Evolutionary conservation across 257 asterid genomes (phyloP), one percentile per base, ranked within the genome.

Genomic region (Haberlea rhodopensis): DNA sequence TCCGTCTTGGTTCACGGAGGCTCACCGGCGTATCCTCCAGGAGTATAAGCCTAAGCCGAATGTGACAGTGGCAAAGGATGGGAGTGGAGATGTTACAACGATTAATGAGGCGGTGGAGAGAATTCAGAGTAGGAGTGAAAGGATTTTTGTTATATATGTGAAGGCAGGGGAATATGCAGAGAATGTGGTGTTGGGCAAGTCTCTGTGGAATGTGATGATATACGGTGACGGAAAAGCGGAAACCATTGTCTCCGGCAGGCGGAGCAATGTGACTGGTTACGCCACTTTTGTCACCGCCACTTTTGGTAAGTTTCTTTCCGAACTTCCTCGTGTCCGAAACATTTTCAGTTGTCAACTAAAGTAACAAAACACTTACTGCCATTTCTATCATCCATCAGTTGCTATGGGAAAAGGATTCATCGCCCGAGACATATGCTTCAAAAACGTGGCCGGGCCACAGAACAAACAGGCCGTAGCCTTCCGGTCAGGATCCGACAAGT

Each of bases 381-480:
- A n/a, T n/a, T n/a, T n/a, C 65, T 22, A 55, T 19, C 5, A 37
- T 37, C 46, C 15, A 16, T 8, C 77, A 90, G 96, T 78, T 31
- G 82, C 49, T 0, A 79, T 71, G 0, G 96, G 97, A 7, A 79
- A 60, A 69, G 84, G 85, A 8, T 90, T 90, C 81, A 73, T 90
- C 0, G 95, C 90, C 0, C 80, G 77, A 28, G 89, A 79, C 81
- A 85, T 87, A 22, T 54, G 71, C 24, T 85, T 90, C 80, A 63
- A 3, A 53, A 90, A 90, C 85, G 82, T 84, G 0, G 97, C 96
- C 19, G 95, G 97, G 6, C 65, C 92, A 0, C 28, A 0, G 0
- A 90, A 85, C 68, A 91, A 85, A 71, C 97, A 90, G 65, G 96
- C 97, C 1, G 97, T 85, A 23, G 96, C 97, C 54, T 20, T 85